Conservation (phyloP, 805 yeast genomes). For the Kodamaea hsintzibuensis region DNA sequence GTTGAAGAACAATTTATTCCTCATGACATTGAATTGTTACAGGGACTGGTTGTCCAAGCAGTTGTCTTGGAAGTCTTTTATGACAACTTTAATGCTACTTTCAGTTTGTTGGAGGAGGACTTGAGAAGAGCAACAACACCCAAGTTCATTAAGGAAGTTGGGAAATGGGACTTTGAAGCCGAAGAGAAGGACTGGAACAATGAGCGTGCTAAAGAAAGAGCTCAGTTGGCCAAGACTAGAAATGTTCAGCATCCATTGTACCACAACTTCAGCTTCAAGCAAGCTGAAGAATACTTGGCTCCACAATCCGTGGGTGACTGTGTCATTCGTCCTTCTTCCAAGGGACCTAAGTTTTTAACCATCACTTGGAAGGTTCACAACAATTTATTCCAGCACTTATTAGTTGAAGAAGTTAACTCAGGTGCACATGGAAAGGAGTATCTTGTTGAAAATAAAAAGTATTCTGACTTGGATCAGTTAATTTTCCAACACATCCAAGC, state of each 20-base stretch:
- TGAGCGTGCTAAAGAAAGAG: constrained; percentile 62
- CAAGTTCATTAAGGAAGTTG: constrained; percentile 51
- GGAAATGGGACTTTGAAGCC: constrained; percentile 78
- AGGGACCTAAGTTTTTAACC: constrained; percentile 84
- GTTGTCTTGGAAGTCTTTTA: constrained; percentile 71
- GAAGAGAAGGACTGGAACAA: constrained; percentile 64
- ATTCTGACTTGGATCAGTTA: constrained; percentile 90
- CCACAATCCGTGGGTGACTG: constrained; percentile 87
- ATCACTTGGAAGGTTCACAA: constrained; percentile 97
- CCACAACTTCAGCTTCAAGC: constrained; percentile 75
- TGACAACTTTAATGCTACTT: constrained; percentile 70
- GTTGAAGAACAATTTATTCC: constrained; percentile 48
- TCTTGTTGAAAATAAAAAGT: constrained; percentile 68
- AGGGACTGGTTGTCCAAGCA: constrained; percentile 86
- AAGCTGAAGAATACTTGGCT: constrained; percentile 92
- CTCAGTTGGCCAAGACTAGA: constrained; percentile 67
- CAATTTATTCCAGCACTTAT: constrained; percentile 87
- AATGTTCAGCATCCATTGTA: constrained; percentile 90
- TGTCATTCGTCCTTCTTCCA: constrained; percentile 92
- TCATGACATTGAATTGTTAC: constrained; percentile 43
- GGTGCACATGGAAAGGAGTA: constrained; percentile 46
- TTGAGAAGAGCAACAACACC: constrained; percentile 54
- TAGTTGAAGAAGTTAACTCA: constrained; percentile 73
- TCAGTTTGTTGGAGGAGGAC: constrained; percentile 69
- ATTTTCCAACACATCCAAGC: constrained; percentile 85